Percentiles rank a stretch among this genome's conserved stretches.
Conservation (phyloP, 768 basidiomycete genomes). For the Lactarius evosmus region DNA sequence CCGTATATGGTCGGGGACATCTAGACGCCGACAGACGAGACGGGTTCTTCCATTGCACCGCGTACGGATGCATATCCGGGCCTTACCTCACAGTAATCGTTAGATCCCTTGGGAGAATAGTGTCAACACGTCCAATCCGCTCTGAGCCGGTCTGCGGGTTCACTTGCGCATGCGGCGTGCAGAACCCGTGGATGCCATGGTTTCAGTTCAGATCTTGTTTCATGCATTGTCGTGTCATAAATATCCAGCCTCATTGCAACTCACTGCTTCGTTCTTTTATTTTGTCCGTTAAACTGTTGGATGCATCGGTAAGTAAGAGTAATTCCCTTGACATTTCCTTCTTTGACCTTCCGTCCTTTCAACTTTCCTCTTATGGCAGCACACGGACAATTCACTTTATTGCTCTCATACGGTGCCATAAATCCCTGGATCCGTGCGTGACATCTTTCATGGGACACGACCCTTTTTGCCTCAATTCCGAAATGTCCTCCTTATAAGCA, state of each 20-base stretch:
- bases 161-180: constrained; percentile 19
- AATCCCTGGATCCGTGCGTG: constrained; percentile 29
- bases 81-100: constrained; percentile 22
- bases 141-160: constrained; percentile 25
- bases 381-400: constrained; percentile 25
- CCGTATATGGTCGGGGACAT: constrained; percentile 10
- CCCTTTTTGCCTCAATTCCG: constrained; percentile 26
- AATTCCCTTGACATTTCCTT: constrained; percentile 31
- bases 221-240: constrained; percentile 29
- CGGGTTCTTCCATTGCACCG: constrained; percentile 23
- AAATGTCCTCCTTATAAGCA: constrained; percentile 27
- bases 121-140: constrained; percentile 18
- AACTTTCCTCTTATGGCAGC: constrained; percentile 30
- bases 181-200: constrained; percentile 26
- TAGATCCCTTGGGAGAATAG: constrained; percentile 23
- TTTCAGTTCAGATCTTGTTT: constrained; percentile 28
- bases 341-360: constrained; percentile 28
- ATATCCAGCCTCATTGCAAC: constrained; percentile 29
- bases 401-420: constrained; percentile 29
- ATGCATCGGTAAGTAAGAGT: constrained; percentile 27
- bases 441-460: constrained; percentile 27
- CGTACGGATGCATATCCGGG: constrained; percentile 16
- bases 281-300: constrained; percentile 24
- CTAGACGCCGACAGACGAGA: background rate
- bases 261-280: constrained; percentile 25